These are phyloP conservation scores for Trametes cinnabarina DNA, from an alignment of 768 basidiomycete genomes.

Conservation along the genomic window DNA sequence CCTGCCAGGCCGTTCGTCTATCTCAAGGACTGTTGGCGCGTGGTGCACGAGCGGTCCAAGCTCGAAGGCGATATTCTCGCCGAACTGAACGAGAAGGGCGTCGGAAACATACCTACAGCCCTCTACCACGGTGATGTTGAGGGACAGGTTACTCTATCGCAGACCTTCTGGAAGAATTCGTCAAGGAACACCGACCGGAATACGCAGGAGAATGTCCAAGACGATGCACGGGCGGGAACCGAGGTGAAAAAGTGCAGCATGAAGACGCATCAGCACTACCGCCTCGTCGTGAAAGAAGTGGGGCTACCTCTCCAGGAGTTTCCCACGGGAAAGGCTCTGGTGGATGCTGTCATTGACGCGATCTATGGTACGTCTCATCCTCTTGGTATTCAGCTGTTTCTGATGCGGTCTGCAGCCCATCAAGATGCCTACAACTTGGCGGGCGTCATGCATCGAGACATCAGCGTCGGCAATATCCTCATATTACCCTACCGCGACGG, in stretches of 20 bases:
- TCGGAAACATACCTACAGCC: background rate
- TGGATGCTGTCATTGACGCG: background rate
- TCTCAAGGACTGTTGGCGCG: conserved; percentile 18
- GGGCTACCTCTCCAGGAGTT: background rate
- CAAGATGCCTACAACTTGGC: background rate
- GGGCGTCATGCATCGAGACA: conserved; percentile 7
- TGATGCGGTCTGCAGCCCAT: too few relatives aligned
- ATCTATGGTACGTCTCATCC: too few relatives aligned
- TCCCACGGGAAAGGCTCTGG: background rate
- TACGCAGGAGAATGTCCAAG: too few relatives aligned
- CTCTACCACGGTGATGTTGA: conserved; percentile 2
- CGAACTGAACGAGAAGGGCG: background rate
- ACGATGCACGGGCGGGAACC: too few relatives aligned
- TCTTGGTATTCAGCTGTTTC: too few relatives aligned
- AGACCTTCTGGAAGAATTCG: too few relatives aligned
- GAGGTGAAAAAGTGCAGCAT: too few relatives aligned
- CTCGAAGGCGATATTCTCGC: conserved; percentile 4
- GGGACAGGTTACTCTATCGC: too few relatives aligned
- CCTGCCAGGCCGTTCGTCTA: background rate
- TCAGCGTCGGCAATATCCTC: conserved; percentile 9
- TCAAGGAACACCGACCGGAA: too few relatives aligned
- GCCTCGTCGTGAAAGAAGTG: conserved; percentile 3
- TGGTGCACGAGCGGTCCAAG: background rate
- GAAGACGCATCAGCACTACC: conserved; percentile 10
- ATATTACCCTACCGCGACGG: background rate